Base-by-base conservation (phyloP, 441 rosid genomes). In the Macaranga tanarius region DNA sequence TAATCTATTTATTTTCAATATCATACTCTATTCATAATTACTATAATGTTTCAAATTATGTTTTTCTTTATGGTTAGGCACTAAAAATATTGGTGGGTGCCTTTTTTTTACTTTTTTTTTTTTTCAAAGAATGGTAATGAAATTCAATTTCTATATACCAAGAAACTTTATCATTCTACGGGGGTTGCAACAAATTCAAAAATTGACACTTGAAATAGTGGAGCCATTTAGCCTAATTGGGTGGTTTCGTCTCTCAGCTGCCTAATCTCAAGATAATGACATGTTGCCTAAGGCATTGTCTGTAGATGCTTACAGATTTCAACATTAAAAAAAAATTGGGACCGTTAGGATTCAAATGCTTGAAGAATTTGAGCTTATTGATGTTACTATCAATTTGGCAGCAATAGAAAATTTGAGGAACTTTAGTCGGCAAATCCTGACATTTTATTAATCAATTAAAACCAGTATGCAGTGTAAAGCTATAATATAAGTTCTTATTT, bases 191-290 rank as follows among this genome's bases (percentile, higher is more conserved):
- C 38, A 34, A 34, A 34, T 34, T 20, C 57, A 54, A 54, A 19
- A 38, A 31, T 51, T 50, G 16, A 19, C 17, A 38, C 58, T 19
- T 3, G 25, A 19, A 66, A 26, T 4, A 11, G 17, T 3, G 16
- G 6, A 31, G 22, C 52, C 23, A 45, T 61, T 62, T 19, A 15
- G 12, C 45, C 45, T 34, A 65, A 45, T 45, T 19, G 42, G 17
- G 19, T 66, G 44, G 58, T 34, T 54, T 42, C 10, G 48, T 34
- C 10, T n/a, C 2, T 63, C 38, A 34, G 38, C 51, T 54, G 71
- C 31, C 51, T 52, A 71, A 61, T 52, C 58, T 52, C 31, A 7
- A 71, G 60, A 31, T 34, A 25, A 28, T 71, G 34, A 12, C 38
- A 34, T 20, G 16, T 50, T n/a, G 31, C 34, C 60, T 31, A 15